phyloP scores from a whole-genome alignment of 148 eudicot genomes.

The Diospyros lotus region DNA sequence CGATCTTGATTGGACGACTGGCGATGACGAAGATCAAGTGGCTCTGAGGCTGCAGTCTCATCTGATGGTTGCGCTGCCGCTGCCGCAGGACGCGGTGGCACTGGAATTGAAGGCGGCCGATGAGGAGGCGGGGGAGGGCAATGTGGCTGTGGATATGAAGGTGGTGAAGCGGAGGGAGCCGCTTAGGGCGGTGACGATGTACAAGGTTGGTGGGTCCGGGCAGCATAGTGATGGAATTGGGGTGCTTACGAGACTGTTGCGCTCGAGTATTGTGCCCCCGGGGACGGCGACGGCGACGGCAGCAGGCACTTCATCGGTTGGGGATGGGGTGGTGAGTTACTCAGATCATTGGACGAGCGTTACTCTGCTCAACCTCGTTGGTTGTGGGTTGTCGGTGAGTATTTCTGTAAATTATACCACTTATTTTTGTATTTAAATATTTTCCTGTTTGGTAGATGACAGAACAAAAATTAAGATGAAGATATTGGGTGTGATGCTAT shows the following conservation, averaged over 20 bases:
- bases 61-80: constrained; percentile 82
- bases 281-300: constrained; percentile 2
- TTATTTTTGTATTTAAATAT: background rate
- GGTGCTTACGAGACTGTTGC: constrained; percentile 63
- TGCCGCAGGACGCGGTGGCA: constrained; percentile 78
- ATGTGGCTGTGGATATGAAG: constrained; percentile 60
- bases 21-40: constrained; percentile 91
- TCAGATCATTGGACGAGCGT: constrained; percentile 82
- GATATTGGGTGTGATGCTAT: too few species aligned
- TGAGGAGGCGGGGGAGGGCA: constrained; percentile 18
- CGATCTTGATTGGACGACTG: constrained; percentile 88
- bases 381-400: constrained; percentile 79
- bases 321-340: constrained; percentile 38
- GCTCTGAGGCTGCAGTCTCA: constrained; percentile 75
- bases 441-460: background rate
- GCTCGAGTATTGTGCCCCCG: constrained; percentile 35
- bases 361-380: constrained; percentile 55
- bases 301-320: constrained; percentile 23
- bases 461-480: too few species aligned
- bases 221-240: constrained; percentile 89
- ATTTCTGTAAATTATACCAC: constrained; percentile 2
- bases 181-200: constrained; percentile 55
- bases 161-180: constrained; percentile 82
- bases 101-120: constrained; percentile 28
- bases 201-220: constrained; percentile 62